Evolutionary conservation across 1,284 basidiomycete genomes (phyloP), one percentile per base, ranked within the genome.

Genomic region (Ganoderma multipileum): DNA sequence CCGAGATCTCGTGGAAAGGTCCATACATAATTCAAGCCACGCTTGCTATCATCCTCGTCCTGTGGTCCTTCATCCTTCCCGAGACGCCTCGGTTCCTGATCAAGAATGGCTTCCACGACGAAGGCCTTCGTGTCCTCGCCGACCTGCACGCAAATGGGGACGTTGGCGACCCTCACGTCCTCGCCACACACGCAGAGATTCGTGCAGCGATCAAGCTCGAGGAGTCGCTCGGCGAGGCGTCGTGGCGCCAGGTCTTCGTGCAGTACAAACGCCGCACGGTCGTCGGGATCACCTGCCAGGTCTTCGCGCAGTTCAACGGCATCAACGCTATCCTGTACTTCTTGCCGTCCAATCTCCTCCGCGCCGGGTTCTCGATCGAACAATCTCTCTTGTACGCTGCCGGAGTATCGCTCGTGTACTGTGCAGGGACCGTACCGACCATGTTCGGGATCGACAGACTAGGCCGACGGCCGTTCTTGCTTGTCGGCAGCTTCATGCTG

Each of bases 291-390:
- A 86, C 86, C 5, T 86, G 83, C 68, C 85, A 87, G 71, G 80
- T 86, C 74, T 87, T 87, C 68, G 85, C 85, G 1, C 87, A 88
- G 69, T 83, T 85, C 74, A 87, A 87, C 71, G 86, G 88, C 33
- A 86, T 88, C 78, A 88, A 87, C 73, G 85, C 85, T 20, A 83
- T 89, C 66, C 77, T 89, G 11, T 89, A 88, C 73, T 89, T 86
- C 75, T 79, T 87, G 8, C 86, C 86, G 1, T 82, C 83, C 65
- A 86, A 85, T 68, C 80, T 87, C 67, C 80, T 82, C 26, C 82
- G 85, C 28, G 84, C 86, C 8, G 85, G 86, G 14, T 87, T 86
- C 76, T 78, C 80, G 52, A 78, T 83, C 58, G 72, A 79, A 20
- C 79, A 78, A 20, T 82, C 87, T 8, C 78, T 88, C 42, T 80